Evolutionary conservation across 495 filamentous ascomycete genomes (phyloP).

Genomic region (Aspergillus saccharolyticus): DNA sequence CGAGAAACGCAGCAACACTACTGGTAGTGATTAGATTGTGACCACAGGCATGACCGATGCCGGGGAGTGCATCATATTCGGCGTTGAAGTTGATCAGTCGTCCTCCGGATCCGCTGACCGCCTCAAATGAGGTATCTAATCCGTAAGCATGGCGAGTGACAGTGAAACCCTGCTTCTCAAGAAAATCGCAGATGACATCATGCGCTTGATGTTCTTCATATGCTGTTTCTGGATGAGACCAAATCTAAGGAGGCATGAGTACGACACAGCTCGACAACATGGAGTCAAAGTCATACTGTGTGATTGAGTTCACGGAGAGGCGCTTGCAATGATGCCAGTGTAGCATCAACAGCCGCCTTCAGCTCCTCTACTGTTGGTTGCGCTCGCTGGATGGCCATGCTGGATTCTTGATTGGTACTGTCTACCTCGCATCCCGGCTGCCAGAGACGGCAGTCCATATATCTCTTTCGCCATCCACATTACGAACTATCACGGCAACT

Average conservation of each 20-base stretch:
- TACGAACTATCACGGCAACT: background rate
- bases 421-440: background rate
- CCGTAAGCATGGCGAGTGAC: slow-evolving; percentile 51
- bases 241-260: slow-evolving; percentile 36
- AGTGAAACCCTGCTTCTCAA: slow-evolving; percentile 49
- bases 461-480: background rate
- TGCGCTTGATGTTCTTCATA: slow-evolving; percentile 56
- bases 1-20: slow-evolving; percentile 55
- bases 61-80: slow-evolving; percentile 52
- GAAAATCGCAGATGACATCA: slow-evolving; percentile 51
- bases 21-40: slow-evolving; percentile 66
- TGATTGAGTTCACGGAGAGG: slow-evolving; percentile 30
- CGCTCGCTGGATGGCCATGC: slow-evolving; percentile 7
- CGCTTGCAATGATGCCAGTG: slow-evolving; percentile 20
- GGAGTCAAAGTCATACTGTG: slow-evolving; percentile 7
- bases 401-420: background rate
- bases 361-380: slow-evolving; percentile 20
- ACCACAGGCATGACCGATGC: slow-evolving; percentile 62
- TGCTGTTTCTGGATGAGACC: slow-evolving; percentile 56
- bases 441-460: background rate
- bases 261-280: background rate
- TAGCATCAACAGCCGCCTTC: slow-evolving; percentile 25
- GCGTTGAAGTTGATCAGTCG: slow-evolving; percentile 43
- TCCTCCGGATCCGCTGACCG: slow-evolving; percentile 33
- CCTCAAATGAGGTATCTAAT: slow-evolving; percentile 37